These are phyloP conservation scores for Huntiella savannae DNA, from an alignment of 2,329 filamentous ascomycete genomes.

Conservation along the genomic window DNA sequence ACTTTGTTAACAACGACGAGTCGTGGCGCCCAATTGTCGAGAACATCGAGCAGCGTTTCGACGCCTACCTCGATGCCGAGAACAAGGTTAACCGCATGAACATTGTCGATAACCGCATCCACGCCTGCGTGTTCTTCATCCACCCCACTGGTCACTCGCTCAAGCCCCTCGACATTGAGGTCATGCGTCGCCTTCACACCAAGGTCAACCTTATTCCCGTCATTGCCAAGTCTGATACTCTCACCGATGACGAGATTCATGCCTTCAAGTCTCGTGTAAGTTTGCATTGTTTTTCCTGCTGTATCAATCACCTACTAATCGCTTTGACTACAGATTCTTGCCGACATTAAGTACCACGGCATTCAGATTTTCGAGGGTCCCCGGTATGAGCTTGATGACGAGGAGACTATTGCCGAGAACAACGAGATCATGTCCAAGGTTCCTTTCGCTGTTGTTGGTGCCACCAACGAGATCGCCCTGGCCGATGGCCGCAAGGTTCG, in stretches of 20 bases:
- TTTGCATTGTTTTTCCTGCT: conserved; percentile 14
- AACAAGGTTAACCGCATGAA: conserved; percentile 99
- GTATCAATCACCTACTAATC: conserved; percentile 12
- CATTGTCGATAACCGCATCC: conserved; percentile 97
- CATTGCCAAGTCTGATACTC: conserved; percentile 94
- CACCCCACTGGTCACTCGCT: conserved; percentile 96
- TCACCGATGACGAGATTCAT: conserved; percentile 89
- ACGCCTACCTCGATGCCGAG: conserved; percentile 95
- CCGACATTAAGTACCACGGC: conserved; percentile 90
- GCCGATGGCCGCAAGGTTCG: conserved; percentile 89
- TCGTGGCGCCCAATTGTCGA: conserved; percentile 98
- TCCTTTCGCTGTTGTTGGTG: conserved; percentile 92
- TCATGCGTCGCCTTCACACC: conserved; percentile 98
- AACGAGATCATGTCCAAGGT: conserved; percentile 99
- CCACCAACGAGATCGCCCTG: conserved; percentile 82
- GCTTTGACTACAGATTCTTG: conserved; percentile 50
- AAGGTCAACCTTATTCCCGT: conserved; percentile 99
- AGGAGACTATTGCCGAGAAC: conserved; percentile 99
- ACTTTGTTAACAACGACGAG: conserved; percentile 99
- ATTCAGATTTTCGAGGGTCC: conserved; percentile 99
- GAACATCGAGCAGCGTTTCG: conserved; percentile 98
- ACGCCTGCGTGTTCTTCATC: conserved; percentile 98
- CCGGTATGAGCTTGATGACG: conserved; percentile 94
- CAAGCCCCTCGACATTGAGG: conserved; percentile 96
- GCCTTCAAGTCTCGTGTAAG: conserved; percentile 92